Evolutionary conservation across 176 grass and related monocot genomes (phyloP), one percentile per base, ranked within the genome.

Genomic region (Otatea glauca): DNA sequence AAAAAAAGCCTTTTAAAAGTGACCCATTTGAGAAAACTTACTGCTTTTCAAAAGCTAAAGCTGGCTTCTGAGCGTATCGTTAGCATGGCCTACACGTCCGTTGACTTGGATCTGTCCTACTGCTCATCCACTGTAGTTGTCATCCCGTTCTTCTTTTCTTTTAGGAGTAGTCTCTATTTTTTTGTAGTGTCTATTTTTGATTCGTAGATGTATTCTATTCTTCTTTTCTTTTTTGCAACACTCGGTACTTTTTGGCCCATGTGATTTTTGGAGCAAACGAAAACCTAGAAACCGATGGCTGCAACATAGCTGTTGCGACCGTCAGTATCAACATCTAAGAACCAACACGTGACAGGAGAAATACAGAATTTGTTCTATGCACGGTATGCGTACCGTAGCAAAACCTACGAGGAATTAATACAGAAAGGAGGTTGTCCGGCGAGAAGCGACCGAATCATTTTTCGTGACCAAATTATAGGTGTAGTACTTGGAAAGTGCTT

Each of bases 231-330:
- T 56, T 56, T 3, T 9, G 7, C 8, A 3, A 20, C 8, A 9
- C 7, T 9, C 7, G 54, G 7, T 9, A n/a, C 7, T 58, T n/a
- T 7, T 56, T 56, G 1, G 20, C 54, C 9, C 21, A 9, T 2
- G 20, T n/a, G 21, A 58, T n/a, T 58, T 60, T 60, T 5, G 9
- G 58, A 9, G 58, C 20, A 8, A 9, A 49, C 2, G 55, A 29
- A 11, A 17, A 53, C 3, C 6, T 12, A 5, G 34, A 88, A 77
- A 88, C 79, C 34, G 32, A 88, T 18, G 72, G 20, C 63, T 76
- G 53, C 72, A 42, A 16, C 29, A 10, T 72, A 83, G 74, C 81
- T 65, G 86, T 25, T 84, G 75, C 67, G 24, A 54, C 56, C 56
- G 23, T 78, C 74, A 3, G 68, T 17, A 45, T 76, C 76, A 27